Evolutionary conservation across 495 filamentous ascomycete species (phyloP), one percentile per base, ranked within the genome.

Genomic region (Tuber aestivum): DNA sequence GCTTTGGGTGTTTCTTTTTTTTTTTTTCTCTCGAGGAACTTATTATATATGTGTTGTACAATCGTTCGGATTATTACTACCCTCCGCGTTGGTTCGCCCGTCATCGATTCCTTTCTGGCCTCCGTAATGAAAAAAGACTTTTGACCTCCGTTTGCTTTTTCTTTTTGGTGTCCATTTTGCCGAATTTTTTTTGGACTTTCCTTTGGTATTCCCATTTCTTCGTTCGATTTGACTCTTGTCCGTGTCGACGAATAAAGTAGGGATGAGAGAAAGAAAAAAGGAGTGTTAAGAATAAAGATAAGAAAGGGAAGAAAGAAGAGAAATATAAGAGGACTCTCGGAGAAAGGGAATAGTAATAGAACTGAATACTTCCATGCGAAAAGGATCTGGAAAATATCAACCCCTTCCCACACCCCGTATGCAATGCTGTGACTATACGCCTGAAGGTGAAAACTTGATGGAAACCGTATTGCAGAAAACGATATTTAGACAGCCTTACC

Each of bases 371-470:
- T 65, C 35, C 14, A 9, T 70, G 75, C 16, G 10, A 44, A 69
- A 73, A 41, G 73, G 72, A 40, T 71, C 50, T 78, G 70, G 74
- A 38, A 76, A 69, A 76, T 73, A 75, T 27, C 40, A 68, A 75
- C 70, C 32, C 41, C 32, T 70, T 73, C 38, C 74, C 32, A 70
- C 69, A 56, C 38, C 71, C 69, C 41, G 40, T 37, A 42, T 35
- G 75, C 38, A 77, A 56, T 38, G 68, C 27, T 45, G 37, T 72
- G 44, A 77, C 70, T 32, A 68, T 42, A 72, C 72, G 72, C 78
- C 42, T 7, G 16, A 75, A 71, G 21, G 23, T 61, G 68, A 41
- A 72, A 73, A 69, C 42, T 72, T 42, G 69, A 38, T 70, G 71
- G 56, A 35, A 65, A 61, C 41, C 50, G 72, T 50, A 61, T 32